A percentile compares a stretch with the other conserved stretches of the same genome.
Conservation (phyloP, 495 filamentous ascomycete species). For the Xylaria telfairii region DNA sequence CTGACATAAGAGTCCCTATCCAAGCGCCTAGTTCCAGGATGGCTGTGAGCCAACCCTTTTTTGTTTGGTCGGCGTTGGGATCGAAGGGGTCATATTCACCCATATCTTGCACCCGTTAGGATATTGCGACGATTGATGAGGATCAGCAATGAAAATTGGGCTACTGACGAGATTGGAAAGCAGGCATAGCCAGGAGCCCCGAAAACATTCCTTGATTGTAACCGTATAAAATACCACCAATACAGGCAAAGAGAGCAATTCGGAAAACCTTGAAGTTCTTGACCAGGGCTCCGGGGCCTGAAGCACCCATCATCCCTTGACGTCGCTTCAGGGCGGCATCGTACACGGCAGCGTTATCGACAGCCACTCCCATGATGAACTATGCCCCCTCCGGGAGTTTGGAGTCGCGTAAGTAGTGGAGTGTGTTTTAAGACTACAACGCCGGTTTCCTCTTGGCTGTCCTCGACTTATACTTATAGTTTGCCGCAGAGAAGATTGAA, state of each 20-base stretch:
- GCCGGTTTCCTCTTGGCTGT: not conserved
- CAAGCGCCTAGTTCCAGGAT: slow-evolving; percentile 85
- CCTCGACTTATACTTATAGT: not conserved
- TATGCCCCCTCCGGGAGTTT: not conserved
- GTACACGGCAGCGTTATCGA: slow-evolving; percentile 52
- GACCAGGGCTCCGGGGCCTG: slow-evolving; percentile 67
- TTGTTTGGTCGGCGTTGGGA: slow-evolving; percentile 59
- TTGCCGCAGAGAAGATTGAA: not conserved
- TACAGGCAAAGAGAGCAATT: slow-evolving; percentile 76
- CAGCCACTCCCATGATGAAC: slow-evolving; percentile 43
- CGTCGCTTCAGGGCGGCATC: slow-evolving; percentile 70
- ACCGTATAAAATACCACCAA: slow-evolving; percentile 70
- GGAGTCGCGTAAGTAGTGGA: not conserved
- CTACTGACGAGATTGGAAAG: slow-evolving; percentile 55
- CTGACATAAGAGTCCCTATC: slow-evolving; percentile 77
- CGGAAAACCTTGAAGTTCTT: slow-evolving; percentile 75
- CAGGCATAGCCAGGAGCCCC: slow-evolving; percentile 68
- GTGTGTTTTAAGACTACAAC: not conserved
- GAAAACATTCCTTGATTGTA: slow-evolving; percentile 86
- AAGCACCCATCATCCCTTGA: slow-evolving; percentile 66
- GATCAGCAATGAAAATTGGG: not conserved
- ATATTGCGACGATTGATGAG: not conserved
- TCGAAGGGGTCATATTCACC: slow-evolving; percentile 61
- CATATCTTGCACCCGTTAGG: slow-evolving; percentile 57
- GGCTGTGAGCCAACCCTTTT: slow-evolving; percentile 79